Evolutionary conservation across 2,329 filamentous ascomycete genomes (phyloP).

Genomic region (Penicillium sp.): DNA sequence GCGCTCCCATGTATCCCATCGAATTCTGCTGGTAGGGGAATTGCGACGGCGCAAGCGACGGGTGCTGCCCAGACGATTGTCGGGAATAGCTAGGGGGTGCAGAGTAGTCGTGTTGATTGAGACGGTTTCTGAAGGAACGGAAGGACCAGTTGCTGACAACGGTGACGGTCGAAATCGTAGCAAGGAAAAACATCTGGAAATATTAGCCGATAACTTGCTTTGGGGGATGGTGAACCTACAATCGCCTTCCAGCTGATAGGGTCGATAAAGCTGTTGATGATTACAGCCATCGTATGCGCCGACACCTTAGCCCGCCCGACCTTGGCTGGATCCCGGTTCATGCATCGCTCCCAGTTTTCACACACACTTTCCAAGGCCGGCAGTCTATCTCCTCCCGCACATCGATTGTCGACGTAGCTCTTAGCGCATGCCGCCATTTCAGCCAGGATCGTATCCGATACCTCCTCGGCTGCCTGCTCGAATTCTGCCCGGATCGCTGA

Average conservation of each 20-base stretch:
- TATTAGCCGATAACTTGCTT: too few species aligned
- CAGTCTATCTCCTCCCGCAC: constrained; percentile 53
- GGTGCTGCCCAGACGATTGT: too few species aligned
- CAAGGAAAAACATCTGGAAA: constrained; percentile 33
- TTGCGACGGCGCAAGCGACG: too few species aligned
- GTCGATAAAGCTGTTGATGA: constrained; percentile 88
- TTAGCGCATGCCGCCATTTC: constrained; percentile 65
- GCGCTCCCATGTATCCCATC: too few species aligned
- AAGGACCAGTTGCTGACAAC: constrained; percentile 54
- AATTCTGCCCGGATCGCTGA: constrained; percentile 67
- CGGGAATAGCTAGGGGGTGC: constrained; percentile 21
- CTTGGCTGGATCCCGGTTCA: constrained; percentile 69
- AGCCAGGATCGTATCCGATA: constrained; percentile 57
- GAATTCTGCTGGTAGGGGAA: constrained; percentile 23
- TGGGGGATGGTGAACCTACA: too few species aligned
- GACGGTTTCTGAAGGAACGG: constrained; percentile 41
- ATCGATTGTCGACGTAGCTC: constrained; percentile 68
- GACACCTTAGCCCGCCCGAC: constrained; percentile 72
- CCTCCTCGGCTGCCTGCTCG: constrained; percentile 59
- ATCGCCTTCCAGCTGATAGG: constrained; percentile 78
- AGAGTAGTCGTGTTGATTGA: constrained; percentile 25
- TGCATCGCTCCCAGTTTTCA: constrained; percentile 74
- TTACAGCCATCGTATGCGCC: constrained; percentile 79
- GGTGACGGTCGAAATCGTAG: constrained; percentile 42
- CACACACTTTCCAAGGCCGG: constrained; percentile 68